Conservation (phyloP, 805 yeast species). For the Yarrowia sp. region DNA sequence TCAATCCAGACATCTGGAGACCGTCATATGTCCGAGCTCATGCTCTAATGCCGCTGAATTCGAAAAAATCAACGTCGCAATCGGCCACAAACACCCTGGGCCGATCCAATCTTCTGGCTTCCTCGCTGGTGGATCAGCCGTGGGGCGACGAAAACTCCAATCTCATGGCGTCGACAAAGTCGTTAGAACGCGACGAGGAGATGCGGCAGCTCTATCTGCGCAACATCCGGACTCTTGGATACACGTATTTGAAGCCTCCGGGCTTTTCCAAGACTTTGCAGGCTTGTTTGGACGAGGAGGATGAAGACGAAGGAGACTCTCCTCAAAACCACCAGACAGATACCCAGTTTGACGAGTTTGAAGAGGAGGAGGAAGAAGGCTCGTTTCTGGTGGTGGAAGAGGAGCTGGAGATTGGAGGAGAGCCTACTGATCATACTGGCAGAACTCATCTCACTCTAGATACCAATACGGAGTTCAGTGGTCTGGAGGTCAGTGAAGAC, state of each 20-base stretch:
- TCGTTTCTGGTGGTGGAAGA: constrained; percentile 30
- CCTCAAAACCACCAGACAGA: constrained; percentile 23
- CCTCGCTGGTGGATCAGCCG: constrained; percentile 8
- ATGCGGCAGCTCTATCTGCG: constrained; percentile 28
- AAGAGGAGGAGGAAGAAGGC: constrained; percentile 25
- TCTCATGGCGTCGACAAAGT: constrained; percentile 5
- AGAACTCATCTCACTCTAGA: constrained; percentile 5
- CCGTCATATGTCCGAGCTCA: constrained; percentile 6
- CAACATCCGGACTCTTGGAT: constrained; percentile 46
- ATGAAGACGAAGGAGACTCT: constrained; percentile 28
- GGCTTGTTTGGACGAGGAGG: constrained; percentile 35
- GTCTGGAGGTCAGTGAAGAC: constrained; percentile 18
- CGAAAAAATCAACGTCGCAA: not conserved
- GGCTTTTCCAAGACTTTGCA: constrained; percentile 56
- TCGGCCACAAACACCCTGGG: not conserved
- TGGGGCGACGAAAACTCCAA: constrained; percentile 21
- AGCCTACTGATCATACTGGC: constrained; percentile 8
- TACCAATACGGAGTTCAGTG: constrained; percentile 2
- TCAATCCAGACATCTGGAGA: constrained; percentile 15
- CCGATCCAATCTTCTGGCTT: not conserved
- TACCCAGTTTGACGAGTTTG: constrained; percentile 25
- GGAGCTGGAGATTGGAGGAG: constrained; percentile 29
- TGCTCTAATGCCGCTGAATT: constrained; percentile 7
- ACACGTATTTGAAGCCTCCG: constrained; percentile 51
- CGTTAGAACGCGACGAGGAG: constrained; percentile 27